Percentiles rank a stretch among this genome's conserved stretches.
phyloP scores from a whole-genome alignment of 306 rosid genomes.

The Vachellia pachyceras region DNA sequence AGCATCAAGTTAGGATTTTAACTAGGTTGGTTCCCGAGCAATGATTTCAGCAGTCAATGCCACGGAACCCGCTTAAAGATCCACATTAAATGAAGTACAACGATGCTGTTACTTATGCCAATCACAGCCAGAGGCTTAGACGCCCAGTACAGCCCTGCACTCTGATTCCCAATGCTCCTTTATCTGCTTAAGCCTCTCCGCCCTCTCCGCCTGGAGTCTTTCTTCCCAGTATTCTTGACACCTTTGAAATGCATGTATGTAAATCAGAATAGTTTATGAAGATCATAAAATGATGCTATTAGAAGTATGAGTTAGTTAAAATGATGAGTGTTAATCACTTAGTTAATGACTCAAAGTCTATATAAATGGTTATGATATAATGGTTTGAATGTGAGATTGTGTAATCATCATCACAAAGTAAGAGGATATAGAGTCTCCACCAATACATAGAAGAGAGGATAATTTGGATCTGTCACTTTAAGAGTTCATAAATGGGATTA shows the following conservation, averaged over 20 bases:
- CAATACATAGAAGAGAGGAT: too few species aligned
- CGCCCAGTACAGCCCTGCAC: slow-evolving; percentile 65
- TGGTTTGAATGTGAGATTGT: too few species aligned
- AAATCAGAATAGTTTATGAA: neutral
- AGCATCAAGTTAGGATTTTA: neutral
- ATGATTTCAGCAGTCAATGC: neutral
- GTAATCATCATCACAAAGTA: too few species aligned
- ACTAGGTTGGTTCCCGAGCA: neutral
- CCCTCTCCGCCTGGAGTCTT: slow-evolving; percentile 69
- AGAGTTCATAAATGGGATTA: too few species aligned
- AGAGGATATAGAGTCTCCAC: too few species aligned
- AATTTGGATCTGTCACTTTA: too few species aligned
- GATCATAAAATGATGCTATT: slow-evolving; percentile 3
- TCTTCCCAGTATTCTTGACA: slow-evolving; percentile 83
- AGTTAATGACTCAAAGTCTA: too few species aligned
- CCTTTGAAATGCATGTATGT: slow-evolving; percentile 42
- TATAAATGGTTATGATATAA: too few species aligned
- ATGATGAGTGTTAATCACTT: too few species aligned
- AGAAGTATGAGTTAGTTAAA: too few species aligned
- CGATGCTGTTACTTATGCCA: neutral
- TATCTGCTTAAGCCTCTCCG: slow-evolving; percentile 72
- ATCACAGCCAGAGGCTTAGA: slow-evolving; percentile 35
- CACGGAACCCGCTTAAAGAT: neutral
- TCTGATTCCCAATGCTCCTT: slow-evolving; percentile 87
- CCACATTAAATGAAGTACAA: slow-evolving; percentile 13